phyloP scores from a whole-genome alignment of 2,329 filamentous ascomycete genomes.

The Sporothrix brunneoviolacea region DNA sequence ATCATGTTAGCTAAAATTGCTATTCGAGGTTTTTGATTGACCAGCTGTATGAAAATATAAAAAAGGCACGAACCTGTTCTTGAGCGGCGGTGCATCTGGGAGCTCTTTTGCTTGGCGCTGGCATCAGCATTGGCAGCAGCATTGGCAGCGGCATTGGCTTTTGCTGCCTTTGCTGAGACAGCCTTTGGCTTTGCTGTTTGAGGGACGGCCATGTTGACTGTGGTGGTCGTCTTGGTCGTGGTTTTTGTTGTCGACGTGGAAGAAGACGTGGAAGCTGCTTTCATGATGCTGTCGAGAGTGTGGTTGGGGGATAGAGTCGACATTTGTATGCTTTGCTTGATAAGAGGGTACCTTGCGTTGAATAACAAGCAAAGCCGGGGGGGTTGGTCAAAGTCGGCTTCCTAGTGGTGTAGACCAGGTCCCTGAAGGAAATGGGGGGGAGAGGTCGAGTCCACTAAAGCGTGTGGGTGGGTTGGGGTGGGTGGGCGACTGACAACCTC shows the following conservation, averaged over 20 bases:
- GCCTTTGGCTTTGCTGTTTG: conserved; percentile 53
- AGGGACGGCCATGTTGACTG: conserved; percentile 56
- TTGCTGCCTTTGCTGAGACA: conserved; percentile 34
- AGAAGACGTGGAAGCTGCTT: conserved; percentile 22
- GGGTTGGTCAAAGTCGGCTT: conserved; percentile 9
- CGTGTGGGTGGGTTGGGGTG: conserved; percentile 14
- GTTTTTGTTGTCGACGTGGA: conserved; percentile 9
- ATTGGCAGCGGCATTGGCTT: conserved; percentile 37
- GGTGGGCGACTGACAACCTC: conserved; percentile 9
- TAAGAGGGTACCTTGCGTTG: conserved; percentile 18
- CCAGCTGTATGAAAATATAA: too few species aligned
- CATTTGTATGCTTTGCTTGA: conserved; percentile 48
- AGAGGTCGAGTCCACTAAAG: conserved; percentile 9
- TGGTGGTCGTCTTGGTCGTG: conserved; percentile 26
- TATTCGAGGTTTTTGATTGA: too few species aligned
- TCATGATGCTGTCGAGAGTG: conserved; percentile 37
- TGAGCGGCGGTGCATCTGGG: conserved; percentile 89
- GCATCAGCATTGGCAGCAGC: neutral
- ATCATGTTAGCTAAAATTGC: conserved; percentile 6
- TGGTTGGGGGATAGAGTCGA: conserved; percentile 59
- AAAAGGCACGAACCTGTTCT: conserved; percentile 66
- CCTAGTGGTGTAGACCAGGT: neutral
- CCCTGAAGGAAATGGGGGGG: conserved; percentile 15
- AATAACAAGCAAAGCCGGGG: conserved; percentile 21
- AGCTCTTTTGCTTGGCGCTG: conserved; percentile 55